Evolutionary conservation across 257 asterid genomes (phyloP), one percentile per base, ranked within the genome.

Genomic region (Petrea volubilis): DNA sequence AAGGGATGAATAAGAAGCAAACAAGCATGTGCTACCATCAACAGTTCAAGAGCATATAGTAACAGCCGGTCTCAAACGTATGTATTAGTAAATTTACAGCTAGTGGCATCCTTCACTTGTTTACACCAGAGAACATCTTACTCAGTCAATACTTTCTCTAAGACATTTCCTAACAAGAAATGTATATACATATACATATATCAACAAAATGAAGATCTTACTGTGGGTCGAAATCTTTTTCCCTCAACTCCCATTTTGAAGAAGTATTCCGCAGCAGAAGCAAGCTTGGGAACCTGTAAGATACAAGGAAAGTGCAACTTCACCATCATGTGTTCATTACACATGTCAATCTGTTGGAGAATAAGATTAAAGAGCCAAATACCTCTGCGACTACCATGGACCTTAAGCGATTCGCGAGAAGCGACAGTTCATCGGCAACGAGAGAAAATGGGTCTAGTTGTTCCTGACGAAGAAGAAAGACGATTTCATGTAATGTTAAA

Each of bases 371-470:
- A 27, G 77, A 71, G 40, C 34, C 65, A 70, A 34, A 81, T 88
- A 95, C 99, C 99, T 95, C 96, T 0, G 98, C 91, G 65, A 88
- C 94, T 60, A 95, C 98, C 97, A 92, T 95, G 36, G 99, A 82
- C 84, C 98, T 90, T 55, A 95, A 77, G 68, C 96, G 95, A 80
- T 90, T 79, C 1, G 96, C 93, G 46, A 95, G 77, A 81, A 90
- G 66, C 14, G 90, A 88, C 62, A 95, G 74, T 72, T 95, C 99
- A 86, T 95, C 99, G 38, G 99, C 93, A 78, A 95, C 99, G 75
- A 95, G 94, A 57, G 97, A 88, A n/a, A 92, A 95, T 20, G 99
- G 99, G 77, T 95, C 98, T 29, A 88, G 67, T 68, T 75, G 88
- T 78, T 95, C 98, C 99, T 95, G 85, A 29, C 77, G 80, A 34